Evolutionary conservation across 257 asterid species (phyloP).

Genomic region (Mentha longifolia): DNA sequence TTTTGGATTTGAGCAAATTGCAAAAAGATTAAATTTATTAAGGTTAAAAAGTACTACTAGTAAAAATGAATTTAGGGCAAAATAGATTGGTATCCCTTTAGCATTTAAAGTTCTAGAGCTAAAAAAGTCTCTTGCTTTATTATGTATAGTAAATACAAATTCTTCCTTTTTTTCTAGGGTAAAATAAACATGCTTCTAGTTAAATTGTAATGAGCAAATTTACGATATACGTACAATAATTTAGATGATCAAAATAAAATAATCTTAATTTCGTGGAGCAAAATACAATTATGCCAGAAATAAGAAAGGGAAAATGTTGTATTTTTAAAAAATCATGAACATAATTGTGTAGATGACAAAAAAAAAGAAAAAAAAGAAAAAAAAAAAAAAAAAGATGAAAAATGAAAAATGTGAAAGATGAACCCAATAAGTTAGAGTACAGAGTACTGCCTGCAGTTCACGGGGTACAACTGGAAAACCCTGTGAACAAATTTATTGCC

Average conservation of each 20-base stretch:
- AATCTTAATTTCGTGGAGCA: not conserved
- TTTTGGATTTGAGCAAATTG: too few relatives aligned
- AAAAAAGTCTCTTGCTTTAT: not conserved
- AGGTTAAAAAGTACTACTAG: not conserved
- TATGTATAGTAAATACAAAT: too few relatives aligned
- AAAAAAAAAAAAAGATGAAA: too few relatives aligned
- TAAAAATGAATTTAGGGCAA: not conserved
- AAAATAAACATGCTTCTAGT: not conserved
- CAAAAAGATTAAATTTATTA: too few relatives aligned
- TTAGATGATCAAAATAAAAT: not conserved
- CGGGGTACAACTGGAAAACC: constrained; percentile 35
- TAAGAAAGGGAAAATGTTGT: not conserved
- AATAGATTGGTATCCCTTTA: not conserved
- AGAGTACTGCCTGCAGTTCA: constrained; percentile 24
- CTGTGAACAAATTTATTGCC: constrained; percentile 39
- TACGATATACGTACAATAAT: not conserved
- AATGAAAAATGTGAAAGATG: not conserved
- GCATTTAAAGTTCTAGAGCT: not conserved
- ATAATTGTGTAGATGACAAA: not conserved
- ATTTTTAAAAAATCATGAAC: too few relatives aligned
- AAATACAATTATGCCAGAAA: not conserved
- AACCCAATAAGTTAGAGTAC: constrained; percentile 13
- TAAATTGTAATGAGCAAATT: not conserved
- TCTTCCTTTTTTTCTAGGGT: too few relatives aligned
- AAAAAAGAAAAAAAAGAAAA: too few relatives aligned